Base-by-base conservation (phyloP, 2,329 filamentous ascomycete genomes). In the Graphium sp. region DNA sequence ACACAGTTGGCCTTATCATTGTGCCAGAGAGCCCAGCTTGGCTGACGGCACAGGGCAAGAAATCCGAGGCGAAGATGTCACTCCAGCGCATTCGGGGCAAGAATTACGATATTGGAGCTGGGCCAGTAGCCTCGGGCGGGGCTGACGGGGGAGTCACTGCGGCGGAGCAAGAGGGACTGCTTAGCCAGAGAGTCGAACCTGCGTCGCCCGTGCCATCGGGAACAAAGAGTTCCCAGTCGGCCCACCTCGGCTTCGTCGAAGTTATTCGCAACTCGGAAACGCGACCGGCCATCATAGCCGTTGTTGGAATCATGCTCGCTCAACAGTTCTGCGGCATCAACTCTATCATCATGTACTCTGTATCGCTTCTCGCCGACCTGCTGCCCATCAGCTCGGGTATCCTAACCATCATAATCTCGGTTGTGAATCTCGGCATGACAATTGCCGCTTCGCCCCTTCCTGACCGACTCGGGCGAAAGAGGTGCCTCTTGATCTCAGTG, bases 291-390 rank as follows among this genome's bases (percentile, higher is more conserved):
- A 74, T 91, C 30, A 62, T 89, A 34, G 83, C 85, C 5, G 81
- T 92, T 4, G 66, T 92, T 9, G 84, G 82, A 1, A 32, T 32
- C 19, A 28, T 32, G 20, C 10, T 28, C 21, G 25, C 22, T 12
- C 30, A 32, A 22, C 30, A 32, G 17, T 16, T 32, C 21, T 32
- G 30, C 20, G 30, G 30, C n/a, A 28, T 32, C 56, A 95, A 98
- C 64, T 87, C 79, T 33, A 87, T 95, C 45, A 79, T 95, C 53
- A 94, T 98, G 85, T 98, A 98, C 52, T 92, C 85, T 3, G 89
- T 95, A 5, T 84, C 81, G 1, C 71, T 98, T 2, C 66, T 98
- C 10, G 72, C 78, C 18, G 73, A 74, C 36, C 66, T 95, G 2
- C 66, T 98, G 0, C 78, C 82, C 4, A 70, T 83, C 26, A 83